These are phyloP conservation scores for Fusarium falciforme DNA, from an alignment of 2,329 filamentous ascomycete genomes.

Conservation along the genomic window DNA sequence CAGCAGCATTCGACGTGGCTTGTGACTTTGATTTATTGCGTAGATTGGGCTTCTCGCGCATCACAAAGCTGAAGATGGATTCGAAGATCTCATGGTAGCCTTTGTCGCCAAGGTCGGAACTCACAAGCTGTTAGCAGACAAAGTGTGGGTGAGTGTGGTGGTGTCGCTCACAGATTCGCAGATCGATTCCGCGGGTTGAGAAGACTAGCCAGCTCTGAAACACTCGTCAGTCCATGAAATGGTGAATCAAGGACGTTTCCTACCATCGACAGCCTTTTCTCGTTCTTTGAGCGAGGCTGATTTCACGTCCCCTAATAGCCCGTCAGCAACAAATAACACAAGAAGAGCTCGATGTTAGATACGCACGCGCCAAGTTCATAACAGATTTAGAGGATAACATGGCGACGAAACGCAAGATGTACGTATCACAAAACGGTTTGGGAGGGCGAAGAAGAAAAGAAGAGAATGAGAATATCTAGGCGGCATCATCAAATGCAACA, in stretches of 20 bases:
- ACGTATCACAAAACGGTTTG: background rate
- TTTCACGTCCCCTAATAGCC: conserved; percentile 48
- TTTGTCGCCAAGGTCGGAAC: conserved; percentile 72
- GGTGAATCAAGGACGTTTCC: conserved; percentile 5
- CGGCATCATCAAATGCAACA: background rate
- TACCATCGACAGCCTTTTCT: conserved; percentile 56
- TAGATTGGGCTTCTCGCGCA: conserved; percentile 75
- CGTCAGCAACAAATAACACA: conserved; percentile 16
- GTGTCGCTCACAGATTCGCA: conserved; percentile 49
- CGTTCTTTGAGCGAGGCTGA: conserved; percentile 52
- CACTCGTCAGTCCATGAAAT: conserved; percentile 11
- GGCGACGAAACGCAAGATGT: too few species aligned
- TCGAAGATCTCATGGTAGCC: conserved; percentile 87
- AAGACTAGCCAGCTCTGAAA: conserved; percentile 52
- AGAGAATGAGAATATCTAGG: background rate
- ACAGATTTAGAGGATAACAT: conserved; percentile 51
- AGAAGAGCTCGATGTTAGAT: too few species aligned
- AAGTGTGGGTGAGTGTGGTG: background rate
- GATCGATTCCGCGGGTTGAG: conserved; percentile 53
- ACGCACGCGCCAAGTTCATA: conserved; percentile 47
- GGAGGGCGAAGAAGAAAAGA: background rate
- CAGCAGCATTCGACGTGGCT: conserved; percentile 58
- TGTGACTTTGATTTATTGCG: conserved; percentile 64
- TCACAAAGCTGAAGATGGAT: conserved; percentile 76
- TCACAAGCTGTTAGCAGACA: conserved; percentile 35